Conservation (phyloP, 352 stramenopile genomes). For the Pythium guiyangense region DNA sequence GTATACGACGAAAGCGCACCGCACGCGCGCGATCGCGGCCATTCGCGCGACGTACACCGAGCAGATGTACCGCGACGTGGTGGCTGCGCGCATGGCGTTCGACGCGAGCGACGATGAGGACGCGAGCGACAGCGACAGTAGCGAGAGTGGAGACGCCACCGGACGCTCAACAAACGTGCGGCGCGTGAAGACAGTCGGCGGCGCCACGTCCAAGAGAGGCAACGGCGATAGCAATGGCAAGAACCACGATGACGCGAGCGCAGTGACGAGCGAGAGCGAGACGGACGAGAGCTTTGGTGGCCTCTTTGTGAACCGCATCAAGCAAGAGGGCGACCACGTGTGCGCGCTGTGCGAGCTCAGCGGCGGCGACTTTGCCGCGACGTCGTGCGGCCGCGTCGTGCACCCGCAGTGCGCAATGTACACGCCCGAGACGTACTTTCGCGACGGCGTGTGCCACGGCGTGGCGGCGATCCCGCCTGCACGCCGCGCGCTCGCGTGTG, state of each 20-base stretch:
- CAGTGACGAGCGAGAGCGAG: no score
- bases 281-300: conserved; percentile 64
- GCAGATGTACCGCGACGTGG: conserved; percentile 63
- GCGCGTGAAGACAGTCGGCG: no score
- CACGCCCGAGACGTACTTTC: conserved; percentile 81
- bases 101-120: conserved; percentile 46
- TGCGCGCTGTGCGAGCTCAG: conserved; percentile 72
- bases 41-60: conserved; percentile 60
- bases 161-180: no score
- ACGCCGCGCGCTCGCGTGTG: conserved; percentile 44
- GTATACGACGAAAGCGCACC: conserved; percentile 43
- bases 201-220: no score
- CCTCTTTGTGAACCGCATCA: conserved; percentile 75
- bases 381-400: conserved; percentile 49
- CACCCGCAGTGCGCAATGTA: conserved; percentile 83
- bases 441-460: conserved; percentile 57
- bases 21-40: conserved; percentile 32
- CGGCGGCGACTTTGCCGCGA: conserved; percentile 73
- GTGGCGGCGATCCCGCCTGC: conserved; percentile 48
- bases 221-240: conserved; percentile 29
- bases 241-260: no score
- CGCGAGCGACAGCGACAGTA: conserved; percentile 14
- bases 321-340: conserved; percentile 62
- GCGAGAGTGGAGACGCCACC: no score
- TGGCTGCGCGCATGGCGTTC: conserved; percentile 32